Percentiles rank a stretch among this genome's conserved stretches.
Evolutionary conservation across 2,329 filamentous ascomycete genomes (phyloP).

Genomic region (Venturia aucupariae): DNA sequence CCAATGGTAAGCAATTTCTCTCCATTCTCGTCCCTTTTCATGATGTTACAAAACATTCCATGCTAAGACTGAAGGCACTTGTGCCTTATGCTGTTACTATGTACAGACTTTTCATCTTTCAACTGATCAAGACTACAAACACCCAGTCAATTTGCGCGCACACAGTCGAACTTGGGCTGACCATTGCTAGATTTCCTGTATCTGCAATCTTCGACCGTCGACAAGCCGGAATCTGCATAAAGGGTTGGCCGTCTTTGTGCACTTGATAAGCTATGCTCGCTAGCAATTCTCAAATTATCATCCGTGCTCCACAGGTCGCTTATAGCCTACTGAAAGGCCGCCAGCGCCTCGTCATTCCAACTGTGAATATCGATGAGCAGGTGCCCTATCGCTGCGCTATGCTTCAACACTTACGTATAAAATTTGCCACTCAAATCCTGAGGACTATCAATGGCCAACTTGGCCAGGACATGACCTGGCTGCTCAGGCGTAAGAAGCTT

Average conservation of each 20-base stretch:
- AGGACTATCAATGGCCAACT: conserved; percentile 56
- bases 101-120: conserved; percentile 17
- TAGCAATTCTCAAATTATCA: not conserved
- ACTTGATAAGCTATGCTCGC: not conserved
- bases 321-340: conserved; percentile 39
- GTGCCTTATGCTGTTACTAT: conserved; percentile 15
- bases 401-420: conserved; percentile 46
- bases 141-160: not conserved
- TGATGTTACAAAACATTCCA: conserved; percentile 24
- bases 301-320: not conserved
- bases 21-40: conserved; percentile 10
- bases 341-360: conserved; percentile 46
- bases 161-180: not conserved
- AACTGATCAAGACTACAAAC: conserved; percentile 8
- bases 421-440: conserved; percentile 67
- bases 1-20: not conserved
- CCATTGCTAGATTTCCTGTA: not conserved
- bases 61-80: conserved; percentile 22
- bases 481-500: conserved; percentile 71
- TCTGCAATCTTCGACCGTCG: not conserved
- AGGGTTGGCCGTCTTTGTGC: not conserved
- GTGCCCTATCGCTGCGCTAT: not conserved
- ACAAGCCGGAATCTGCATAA: not conserved
- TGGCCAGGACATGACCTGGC: conserved; percentile 78
- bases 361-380: conserved; percentile 24